phyloP scores from a whole-genome alignment of 768 basidiomycete species.

The Tubosaeta sp. region DNA sequence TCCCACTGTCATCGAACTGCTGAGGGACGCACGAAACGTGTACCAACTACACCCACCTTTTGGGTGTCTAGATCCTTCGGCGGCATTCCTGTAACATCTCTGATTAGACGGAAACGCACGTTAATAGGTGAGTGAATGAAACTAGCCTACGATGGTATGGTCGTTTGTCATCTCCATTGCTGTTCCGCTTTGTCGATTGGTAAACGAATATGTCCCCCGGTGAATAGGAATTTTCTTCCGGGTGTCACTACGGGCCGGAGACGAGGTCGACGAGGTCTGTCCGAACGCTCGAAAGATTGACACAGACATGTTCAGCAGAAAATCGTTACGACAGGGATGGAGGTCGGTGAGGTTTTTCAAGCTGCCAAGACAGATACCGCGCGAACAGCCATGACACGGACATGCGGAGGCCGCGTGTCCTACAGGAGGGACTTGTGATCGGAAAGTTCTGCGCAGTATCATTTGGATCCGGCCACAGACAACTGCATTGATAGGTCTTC shows the following conservation, averaged over 20 bases:
- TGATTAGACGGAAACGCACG: not conserved
- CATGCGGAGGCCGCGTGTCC: constrained; percentile 21
- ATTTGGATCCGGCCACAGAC: constrained; percentile 4
- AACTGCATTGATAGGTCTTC: constrained; percentile 7
- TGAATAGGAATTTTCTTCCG: constrained; percentile 24
- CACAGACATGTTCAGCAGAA: constrained; percentile 12
- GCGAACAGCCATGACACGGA: constrained; percentile 10
- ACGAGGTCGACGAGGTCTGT: constrained; percentile 9
- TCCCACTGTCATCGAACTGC: constrained; percentile 21
- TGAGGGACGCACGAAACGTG: not conserved
- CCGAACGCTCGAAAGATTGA: constrained; percentile 21
- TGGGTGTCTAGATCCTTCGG: constrained; percentile 27
- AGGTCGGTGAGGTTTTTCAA: constrained; percentile 10
- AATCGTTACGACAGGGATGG: not conserved
- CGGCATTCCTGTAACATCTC: constrained; percentile 22
- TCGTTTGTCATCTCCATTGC: constrained; percentile 28
- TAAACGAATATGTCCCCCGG: constrained; percentile 29
- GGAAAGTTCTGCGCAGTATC: constrained; percentile 7
- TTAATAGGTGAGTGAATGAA: not conserved
- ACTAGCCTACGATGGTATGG: constrained; percentile 22
- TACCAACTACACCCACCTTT: constrained; percentile 15
- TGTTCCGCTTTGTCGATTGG: constrained; percentile 31
- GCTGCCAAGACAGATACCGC: not conserved
- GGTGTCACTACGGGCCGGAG: constrained; percentile 8
- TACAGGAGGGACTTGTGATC: not conserved